A percentile compares a stretch with the other conserved stretches of the same genome.
phyloP scores from a whole-genome alignment of 1,284 basidiomycete genomes.

The Sanghuangporus baumii region DNA sequence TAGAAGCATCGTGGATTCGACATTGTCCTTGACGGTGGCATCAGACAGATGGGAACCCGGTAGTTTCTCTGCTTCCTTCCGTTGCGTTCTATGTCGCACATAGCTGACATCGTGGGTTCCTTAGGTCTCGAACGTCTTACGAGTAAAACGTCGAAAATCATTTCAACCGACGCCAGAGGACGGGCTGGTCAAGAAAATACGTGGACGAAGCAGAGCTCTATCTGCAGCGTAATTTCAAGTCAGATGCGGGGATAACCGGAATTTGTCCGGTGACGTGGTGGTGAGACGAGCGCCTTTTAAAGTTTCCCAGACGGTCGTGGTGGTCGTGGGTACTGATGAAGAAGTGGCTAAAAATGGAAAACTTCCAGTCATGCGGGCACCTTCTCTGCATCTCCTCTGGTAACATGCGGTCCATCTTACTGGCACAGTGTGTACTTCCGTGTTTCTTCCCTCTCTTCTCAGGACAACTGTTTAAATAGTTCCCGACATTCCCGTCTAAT shows the following conservation, averaged over 20 bases:
- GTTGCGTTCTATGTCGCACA: neutral
- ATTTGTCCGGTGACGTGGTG: neutral
- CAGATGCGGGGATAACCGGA: neutral
- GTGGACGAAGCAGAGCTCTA: neutral
- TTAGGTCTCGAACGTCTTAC: neutral
- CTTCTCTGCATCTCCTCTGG: neutral
- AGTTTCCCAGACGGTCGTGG: neutral
- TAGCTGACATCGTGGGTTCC: neutral
- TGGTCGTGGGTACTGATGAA: neutral
- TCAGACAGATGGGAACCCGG: neutral
- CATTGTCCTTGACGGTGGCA: neutral
- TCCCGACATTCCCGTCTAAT: neutral
- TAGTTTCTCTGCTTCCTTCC: neutral
- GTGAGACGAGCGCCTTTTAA: neutral
- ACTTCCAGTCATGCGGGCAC: neutral
- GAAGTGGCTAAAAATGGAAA: neutral
- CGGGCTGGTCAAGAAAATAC: neutral
- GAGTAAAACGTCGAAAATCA: neutral
- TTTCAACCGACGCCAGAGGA: neutral
- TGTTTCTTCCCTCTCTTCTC: neutral
- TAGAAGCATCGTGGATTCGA: neutral
- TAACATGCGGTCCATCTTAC: neutral
- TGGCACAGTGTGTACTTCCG: neutral
- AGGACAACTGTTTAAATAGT: slow-evolving; percentile 7
- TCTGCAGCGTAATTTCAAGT: neutral